These are phyloP conservation scores for Thielaviopsis ethacetica DNA, from an alignment of 2,329 filamentous ascomycete species.

Conservation along the genomic window DNA sequence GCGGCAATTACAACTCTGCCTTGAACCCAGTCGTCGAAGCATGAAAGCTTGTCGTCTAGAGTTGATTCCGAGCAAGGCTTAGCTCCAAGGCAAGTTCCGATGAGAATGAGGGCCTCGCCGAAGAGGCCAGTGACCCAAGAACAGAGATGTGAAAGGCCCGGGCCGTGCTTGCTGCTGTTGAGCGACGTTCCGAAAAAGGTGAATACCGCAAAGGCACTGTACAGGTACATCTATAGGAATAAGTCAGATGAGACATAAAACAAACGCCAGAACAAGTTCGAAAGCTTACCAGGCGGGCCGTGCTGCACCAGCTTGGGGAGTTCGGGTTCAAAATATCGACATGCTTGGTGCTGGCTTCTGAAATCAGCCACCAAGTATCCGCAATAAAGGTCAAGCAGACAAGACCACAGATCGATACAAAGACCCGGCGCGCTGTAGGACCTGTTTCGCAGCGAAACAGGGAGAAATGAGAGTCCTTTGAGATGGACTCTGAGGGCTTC, in stretches of 20 bases:
- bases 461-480: background rate
- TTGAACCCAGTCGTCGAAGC: constrained; percentile 25
- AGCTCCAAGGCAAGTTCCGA: constrained; percentile 44
- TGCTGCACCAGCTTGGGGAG: constrained; percentile 4
- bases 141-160: constrained; percentile 61
- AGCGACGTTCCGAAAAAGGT: constrained; percentile 7
- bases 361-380: constrained; percentile 8
- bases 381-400: constrained; percentile 2
- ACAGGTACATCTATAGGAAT: constrained; percentile 7
- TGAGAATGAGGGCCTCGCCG: constrained; percentile 58
- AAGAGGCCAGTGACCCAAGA: constrained; percentile 62
- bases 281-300: constrained; percentile 5
- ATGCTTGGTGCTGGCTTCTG: background rate
- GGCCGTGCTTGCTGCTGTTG: constrained; percentile 28
- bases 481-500: background rate
- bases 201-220: constrained; percentile 5
- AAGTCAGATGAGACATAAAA: background rate
- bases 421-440: constrained; percentile 6
- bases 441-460: constrained; percentile 7
- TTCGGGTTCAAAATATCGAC: constrained; percentile 4
- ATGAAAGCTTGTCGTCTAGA: constrained; percentile 11
- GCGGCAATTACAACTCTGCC: constrained; percentile 51
- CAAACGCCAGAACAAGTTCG: background rate
- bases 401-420: constrained; percentile 4
- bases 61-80: background rate